Conservation (phyloP, 1,139 yeast species). For the Magnusiomyces tetraspermus region DNA sequence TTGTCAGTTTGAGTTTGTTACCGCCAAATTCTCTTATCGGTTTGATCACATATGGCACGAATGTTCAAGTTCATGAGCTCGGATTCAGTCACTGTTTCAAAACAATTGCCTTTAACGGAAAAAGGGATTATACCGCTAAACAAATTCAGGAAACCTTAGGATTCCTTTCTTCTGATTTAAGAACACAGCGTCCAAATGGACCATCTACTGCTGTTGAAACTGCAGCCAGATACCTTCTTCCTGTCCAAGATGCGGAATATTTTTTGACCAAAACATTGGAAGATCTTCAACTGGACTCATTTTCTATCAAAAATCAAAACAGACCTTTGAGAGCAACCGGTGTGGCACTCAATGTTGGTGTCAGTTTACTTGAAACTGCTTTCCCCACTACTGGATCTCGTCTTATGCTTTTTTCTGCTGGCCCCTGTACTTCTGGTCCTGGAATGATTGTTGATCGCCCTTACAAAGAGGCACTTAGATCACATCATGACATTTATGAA, state of each 20-base stretch:
- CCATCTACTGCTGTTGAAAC: slow-evolving; percentile 15
- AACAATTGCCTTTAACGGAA: slow-evolving; percentile 48
- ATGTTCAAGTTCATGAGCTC: slow-evolving; percentile 55
- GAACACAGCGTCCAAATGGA: slow-evolving; percentile 13
- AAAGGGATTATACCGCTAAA: slow-evolving; percentile 45
- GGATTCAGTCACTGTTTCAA: slow-evolving; percentile 31
- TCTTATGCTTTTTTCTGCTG: slow-evolving; percentile 57
- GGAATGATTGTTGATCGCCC: slow-evolving; percentile 82
- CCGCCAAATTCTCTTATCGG: slow-evolving; percentile 42
- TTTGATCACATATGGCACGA: slow-evolving; percentile 57
- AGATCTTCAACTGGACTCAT: slow-evolving; percentile 43
- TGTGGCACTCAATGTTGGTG: slow-evolving; percentile 53
- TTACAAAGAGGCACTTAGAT: slow-evolving; percentile 84
- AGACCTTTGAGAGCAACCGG: slow-evolving; percentile 59
- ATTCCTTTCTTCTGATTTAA: slow-evolving; percentile 38
- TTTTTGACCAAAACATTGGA: slow-evolving; percentile 47
- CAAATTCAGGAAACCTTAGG: slow-evolving; percentile 48
- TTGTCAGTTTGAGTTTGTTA: slow-evolving; percentile 45
- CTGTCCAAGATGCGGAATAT: slow-evolving; percentile 43
- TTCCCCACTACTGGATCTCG: slow-evolving; percentile 50
- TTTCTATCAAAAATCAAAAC: slow-evolving; percentile 39
- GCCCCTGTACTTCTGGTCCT: slow-evolving; percentile 84
- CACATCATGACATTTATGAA: slow-evolving; percentile 84
- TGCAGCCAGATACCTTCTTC: slow-evolving; percentile 27
- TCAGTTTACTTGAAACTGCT: slow-evolving; percentile 41